phyloP scores from a whole-genome alignment of 2,329 filamentous ascomycete genomes.

The Cadophora malorum region DNA sequence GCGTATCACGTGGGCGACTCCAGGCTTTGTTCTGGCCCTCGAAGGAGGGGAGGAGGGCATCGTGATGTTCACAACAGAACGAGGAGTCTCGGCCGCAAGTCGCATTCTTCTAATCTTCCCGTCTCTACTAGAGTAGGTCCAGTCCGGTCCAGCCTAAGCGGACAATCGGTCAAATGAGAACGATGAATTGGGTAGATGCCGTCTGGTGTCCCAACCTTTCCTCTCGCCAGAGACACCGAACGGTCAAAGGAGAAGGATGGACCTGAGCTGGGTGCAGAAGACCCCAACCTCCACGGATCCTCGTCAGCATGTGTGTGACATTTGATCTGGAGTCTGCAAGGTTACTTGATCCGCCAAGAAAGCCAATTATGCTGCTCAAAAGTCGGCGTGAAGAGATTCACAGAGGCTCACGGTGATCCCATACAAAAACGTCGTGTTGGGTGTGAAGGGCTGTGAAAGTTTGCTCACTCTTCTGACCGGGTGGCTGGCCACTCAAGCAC shows the following conservation, averaged over 20 bases:
- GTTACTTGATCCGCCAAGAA: conserved; percentile 23
- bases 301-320: conserved; percentile 31
- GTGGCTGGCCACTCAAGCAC: conserved; percentile 28
- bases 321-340: conserved; percentile 33
- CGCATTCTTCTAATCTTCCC: no score
- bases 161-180: neutral
- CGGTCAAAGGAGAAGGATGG: no score
- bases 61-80: no score
- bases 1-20: conserved; percentile 24
- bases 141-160: no score
- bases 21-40: neutral
- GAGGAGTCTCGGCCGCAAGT: no score
- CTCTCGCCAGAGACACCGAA: neutral
- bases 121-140: no score
- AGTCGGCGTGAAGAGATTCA: conserved; percentile 32
- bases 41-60: no score
- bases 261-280: no score
- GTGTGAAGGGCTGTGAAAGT: conserved; percentile 30
- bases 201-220: neutral
- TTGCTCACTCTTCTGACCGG: conserved; percentile 15
- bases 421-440: conserved; percentile 31
- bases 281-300: conserved; percentile 13
- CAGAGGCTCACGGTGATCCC: conserved; percentile 18
- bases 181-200: neutral
- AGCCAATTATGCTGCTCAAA: neutral